Evolutionary conservation across 495 filamentous ascomycete species (phyloP).

Genomic region (Lepidopterella palustris): DNA sequence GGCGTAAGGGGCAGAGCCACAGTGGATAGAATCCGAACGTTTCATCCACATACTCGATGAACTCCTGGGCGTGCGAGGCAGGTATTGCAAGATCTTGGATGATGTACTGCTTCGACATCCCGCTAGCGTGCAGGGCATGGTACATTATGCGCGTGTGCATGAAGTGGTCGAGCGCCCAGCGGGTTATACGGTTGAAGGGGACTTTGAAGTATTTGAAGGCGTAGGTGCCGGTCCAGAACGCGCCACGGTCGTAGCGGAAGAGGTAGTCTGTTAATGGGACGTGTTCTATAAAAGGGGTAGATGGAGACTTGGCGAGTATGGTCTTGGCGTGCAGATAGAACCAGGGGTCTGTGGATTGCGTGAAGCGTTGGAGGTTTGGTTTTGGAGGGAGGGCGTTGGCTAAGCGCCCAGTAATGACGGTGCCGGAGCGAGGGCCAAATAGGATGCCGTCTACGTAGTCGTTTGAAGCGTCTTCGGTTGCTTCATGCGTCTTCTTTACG

Average conservation of each 20-base stretch:
- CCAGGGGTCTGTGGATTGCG: constrained; percentile 45
- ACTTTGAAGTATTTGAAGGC: constrained; percentile 50
- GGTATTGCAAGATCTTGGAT: constrained; percentile 56
- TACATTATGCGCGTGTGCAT: constrained; percentile 59
- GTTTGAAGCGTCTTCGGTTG: constrained; percentile 28
- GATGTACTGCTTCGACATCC: constrained; percentile 43
- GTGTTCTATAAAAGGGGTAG: constrained; percentile 32
- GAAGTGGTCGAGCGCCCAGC: constrained; percentile 54
- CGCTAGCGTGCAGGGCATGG: constrained; percentile 50
- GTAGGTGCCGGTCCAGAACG: constrained; percentile 51
- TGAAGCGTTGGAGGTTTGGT: constrained; percentile 21
- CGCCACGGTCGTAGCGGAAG: constrained; percentile 59
- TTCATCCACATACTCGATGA: constrained; percentile 43
- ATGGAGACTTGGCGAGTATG: background rate
- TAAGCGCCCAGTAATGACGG: constrained; percentile 47
- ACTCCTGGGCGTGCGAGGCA: constrained; percentile 38
- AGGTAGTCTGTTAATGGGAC: constrained; percentile 53
- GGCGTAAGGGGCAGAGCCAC: constrained; percentile 51
- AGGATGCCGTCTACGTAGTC: constrained; percentile 43
- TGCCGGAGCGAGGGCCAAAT: constrained; percentile 45
- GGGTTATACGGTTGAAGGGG: constrained; percentile 50
- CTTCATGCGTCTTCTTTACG: constrained; percentile 34
- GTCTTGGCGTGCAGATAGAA: constrained; percentile 49
- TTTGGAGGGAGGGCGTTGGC: constrained; percentile 25
- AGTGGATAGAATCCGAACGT: constrained; percentile 49